These are phyloP conservation scores for Mycena galericulata DNA, from an alignment of 768 basidiomycete species.

Conservation along the genomic window DNA sequence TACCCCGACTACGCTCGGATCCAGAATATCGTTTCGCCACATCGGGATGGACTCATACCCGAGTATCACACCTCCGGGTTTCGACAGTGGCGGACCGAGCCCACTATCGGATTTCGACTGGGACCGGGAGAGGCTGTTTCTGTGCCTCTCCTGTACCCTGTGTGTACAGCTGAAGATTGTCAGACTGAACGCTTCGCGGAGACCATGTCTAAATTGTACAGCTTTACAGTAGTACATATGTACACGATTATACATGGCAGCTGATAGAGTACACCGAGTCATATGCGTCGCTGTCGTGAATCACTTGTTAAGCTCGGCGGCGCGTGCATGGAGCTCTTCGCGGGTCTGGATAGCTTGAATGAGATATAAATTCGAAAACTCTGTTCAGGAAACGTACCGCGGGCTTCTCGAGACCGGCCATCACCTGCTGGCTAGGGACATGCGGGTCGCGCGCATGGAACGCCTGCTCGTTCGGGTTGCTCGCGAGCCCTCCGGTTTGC, in stretches of 20 bases:
- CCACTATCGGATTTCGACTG: too few species aligned
- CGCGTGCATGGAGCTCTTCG: conserved; percentile 61
- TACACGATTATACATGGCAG: conserved; percentile 13
- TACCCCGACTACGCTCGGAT: too few species aligned
- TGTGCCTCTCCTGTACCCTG: too few species aligned
- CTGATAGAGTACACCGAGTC: conserved; percentile 5
- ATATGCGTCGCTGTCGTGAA: conserved; percentile 11
- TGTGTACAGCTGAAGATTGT: too few species aligned
- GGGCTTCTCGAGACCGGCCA: conserved; percentile 60
- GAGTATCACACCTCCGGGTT: too few species aligned
- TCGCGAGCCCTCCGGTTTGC: conserved; percentile 50
- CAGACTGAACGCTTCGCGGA: too few species aligned
- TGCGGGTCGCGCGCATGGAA: conserved; percentile 66
- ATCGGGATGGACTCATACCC: too few species aligned
- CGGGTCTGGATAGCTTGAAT: conserved; percentile 50
- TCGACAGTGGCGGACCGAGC: too few species aligned
- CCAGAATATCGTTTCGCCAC: too few species aligned
- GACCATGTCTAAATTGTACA: conserved; percentile 25
- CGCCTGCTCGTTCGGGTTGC: conserved; percentile 54
- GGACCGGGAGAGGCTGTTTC: too few species aligned
- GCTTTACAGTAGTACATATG: conserved; percentile 19
- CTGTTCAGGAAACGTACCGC: conserved; percentile 48
- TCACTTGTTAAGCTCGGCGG: conserved; percentile 60
- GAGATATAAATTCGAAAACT: not conserved
- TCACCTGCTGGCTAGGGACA: conserved; percentile 57